Evolutionary conservation across 192 early-diverging fungal genomes (phyloP).

Genomic region (Backusella psychrophila): DNA sequence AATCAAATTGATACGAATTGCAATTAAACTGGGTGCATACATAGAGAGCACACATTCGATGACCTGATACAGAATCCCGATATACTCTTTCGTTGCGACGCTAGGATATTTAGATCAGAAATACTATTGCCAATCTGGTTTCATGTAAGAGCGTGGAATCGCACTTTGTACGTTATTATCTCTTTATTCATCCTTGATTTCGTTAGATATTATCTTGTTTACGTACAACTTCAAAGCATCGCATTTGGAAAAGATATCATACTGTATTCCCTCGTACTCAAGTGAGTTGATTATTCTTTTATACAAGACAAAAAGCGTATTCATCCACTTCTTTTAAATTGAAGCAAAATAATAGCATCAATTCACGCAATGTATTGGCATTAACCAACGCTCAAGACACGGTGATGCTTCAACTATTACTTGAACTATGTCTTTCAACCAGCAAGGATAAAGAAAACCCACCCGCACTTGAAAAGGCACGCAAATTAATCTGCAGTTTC

Average conservation of each 20-base stretch:
- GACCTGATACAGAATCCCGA: constrained; percentile 54
- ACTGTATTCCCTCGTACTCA: constrained; percentile 31
- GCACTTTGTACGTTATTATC: background rate
- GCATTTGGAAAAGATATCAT: constrained; percentile 29
- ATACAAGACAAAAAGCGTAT: background rate
- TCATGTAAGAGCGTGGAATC: constrained; percentile 18
- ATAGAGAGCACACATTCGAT: constrained; percentile 13
- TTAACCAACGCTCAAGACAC: constrained; percentile 57
- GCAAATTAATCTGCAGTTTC: constrained; percentile 46
- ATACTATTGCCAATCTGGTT: constrained; percentile 43
- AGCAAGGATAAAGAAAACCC: background rate
- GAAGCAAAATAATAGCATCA: constrained; percentile 23
- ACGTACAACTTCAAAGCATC: constrained; percentile 24
- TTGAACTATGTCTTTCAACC: constrained; percentile 40
- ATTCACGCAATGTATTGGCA: constrained; percentile 41
- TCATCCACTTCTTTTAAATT: background rate
- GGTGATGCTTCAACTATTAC: constrained; percentile 50
- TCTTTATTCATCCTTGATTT: background rate
- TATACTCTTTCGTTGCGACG: constrained; percentile 52
- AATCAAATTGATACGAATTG: background rate
- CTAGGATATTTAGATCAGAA: constrained; percentile 50
- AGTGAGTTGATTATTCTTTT: background rate
- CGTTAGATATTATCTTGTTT: constrained; percentile 15
- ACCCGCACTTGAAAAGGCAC: background rate
- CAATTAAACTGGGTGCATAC: background rate